phyloP scores from a whole-genome alignment of 2,329 filamentous ascomycete species.

The Raffaelea albimanens region DNA sequence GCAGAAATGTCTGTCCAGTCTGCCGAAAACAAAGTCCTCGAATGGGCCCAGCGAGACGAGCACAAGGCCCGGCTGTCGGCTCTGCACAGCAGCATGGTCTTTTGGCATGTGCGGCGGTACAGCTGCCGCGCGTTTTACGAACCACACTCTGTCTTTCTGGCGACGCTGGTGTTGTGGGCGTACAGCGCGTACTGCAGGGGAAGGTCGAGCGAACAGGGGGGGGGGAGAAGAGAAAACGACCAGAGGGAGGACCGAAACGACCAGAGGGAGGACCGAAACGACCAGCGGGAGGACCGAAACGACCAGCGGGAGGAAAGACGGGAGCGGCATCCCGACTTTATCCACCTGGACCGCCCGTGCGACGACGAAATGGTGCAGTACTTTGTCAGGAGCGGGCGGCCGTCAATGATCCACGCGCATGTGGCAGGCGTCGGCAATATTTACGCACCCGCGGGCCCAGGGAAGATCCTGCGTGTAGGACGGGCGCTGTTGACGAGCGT shows the following conservation, averaged over 20 bases:
- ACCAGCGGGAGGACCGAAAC: not conserved
- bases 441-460: not conserved
- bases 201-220: not conserved
- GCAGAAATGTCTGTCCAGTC: slow-evolving; percentile 15
- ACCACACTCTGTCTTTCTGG: slow-evolving; percentile 25
- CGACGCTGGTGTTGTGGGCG: slow-evolving; percentile 29
- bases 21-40: slow-evolving; percentile 20
- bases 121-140: slow-evolving; percentile 30
- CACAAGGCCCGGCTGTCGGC: slow-evolving; percentile 33
- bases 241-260: not conserved
- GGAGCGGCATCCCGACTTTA: too few relatives aligned
- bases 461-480: not conserved
- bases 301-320: not conserved
- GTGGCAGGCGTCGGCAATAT: slow-evolving; percentile 2
- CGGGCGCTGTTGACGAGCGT: too few relatives aligned
- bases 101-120: slow-evolving; percentile 36
- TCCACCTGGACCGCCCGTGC: slow-evolving; percentile 3
- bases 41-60: slow-evolving; percentile 24
- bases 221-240: too few relatives aligned
- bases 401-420: not conserved
- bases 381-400: slow-evolving; percentile 2
- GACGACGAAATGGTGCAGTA: slow-evolving; percentile 5
- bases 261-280: not conserved
- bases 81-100: slow-evolving; percentile 33
- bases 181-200: slow-evolving; percentile 23